Conservation (phyloP, 2,329 filamentous ascomycete species). For the Sarocladiaceae sp. region DNA sequence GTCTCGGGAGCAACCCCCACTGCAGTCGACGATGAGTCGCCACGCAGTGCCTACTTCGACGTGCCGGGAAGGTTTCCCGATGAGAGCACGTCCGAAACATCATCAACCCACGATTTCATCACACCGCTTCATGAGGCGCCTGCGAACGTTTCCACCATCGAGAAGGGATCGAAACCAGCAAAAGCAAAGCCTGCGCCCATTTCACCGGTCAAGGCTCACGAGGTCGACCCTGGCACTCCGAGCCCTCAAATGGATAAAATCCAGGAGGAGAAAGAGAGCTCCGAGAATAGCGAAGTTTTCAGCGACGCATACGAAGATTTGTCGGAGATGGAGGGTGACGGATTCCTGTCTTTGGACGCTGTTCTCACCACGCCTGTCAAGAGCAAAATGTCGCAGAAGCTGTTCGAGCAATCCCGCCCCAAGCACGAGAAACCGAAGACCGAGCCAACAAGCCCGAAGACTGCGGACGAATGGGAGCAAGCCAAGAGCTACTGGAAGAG, state of each 20-base stretch:
- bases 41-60: slow-evolving; percentile 33
- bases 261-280: slow-evolving; percentile 33
- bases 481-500: slow-evolving; percentile 66
- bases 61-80: slow-evolving; percentile 56
- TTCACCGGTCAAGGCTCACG: slow-evolving; percentile 6
- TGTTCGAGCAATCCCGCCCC: slow-evolving; percentile 18
- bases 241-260: slow-evolving; percentile 27
- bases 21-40: slow-evolving; percentile 16
- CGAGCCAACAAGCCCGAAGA: neutral
- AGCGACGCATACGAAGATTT: slow-evolving; percentile 73
- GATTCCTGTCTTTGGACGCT: slow-evolving; percentile 68
- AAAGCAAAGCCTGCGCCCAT: slow-evolving; percentile 5
- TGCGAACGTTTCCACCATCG: neutral
- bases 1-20: slow-evolving; percentile 38
- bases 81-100: slow-evolving; percentile 21
- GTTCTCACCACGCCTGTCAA: slow-evolving; percentile 54
- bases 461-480: slow-evolving; percentile 55
- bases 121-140: neutral
- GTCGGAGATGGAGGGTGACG: slow-evolving; percentile 56
- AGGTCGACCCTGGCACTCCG: slow-evolving; percentile 8
- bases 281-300: slow-evolving; percentile 55
- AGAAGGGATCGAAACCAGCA: neutral
- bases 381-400: slow-evolving; percentile 16
- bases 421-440: slow-evolving; percentile 14
- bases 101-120: slow-evolving; percentile 11